These are phyloP conservation scores for Fusarium austroafricanum DNA, from an alignment of 2,329 filamentous ascomycete genomes.

Conservation along the genomic window DNA sequence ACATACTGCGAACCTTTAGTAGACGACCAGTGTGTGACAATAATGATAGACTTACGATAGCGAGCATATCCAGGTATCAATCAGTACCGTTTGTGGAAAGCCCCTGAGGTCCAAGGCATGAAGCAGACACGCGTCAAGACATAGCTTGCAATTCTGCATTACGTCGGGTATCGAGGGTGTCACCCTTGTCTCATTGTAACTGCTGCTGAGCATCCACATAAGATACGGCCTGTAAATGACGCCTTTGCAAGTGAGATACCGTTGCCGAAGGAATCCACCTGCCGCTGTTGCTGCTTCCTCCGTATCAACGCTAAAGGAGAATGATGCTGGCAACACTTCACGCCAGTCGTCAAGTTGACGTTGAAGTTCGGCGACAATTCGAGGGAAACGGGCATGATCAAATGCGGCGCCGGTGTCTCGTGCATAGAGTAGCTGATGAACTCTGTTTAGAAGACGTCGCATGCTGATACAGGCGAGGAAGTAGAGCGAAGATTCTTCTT, in stretches of 20 bases:
- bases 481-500: conserved; percentile 63
- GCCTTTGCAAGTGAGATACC: conserved; percentile 63
- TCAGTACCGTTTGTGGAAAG: conserved; percentile 62
- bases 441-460: conserved; percentile 60
- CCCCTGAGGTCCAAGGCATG: conserved; percentile 62
- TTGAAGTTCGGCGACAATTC: conserved; percentile 60
- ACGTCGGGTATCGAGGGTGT: conserved; percentile 50
- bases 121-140: conserved; percentile 60
- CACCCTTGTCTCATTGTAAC: conserved; percentile 43
- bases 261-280: conserved; percentile 61
- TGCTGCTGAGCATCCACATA: conserved; percentile 60
- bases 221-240: conserved; percentile 65
- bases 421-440: conserved; percentile 63
- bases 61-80: conserved; percentile 67
- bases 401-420: conserved; percentile 57
- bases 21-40: fast-evolving
- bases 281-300: conserved; percentile 53
- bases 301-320: conserved; percentile 54
- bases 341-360: conserved; percentile 63
- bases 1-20: conserved; percentile 53
- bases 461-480: conserved; percentile 66
- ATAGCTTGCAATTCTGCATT: conserved; percentile 56
- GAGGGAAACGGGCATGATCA: conserved; percentile 59
- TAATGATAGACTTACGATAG: conserved; percentile 56
- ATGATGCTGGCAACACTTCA: conserved; percentile 57